Conservation (phyloP, 2,329 filamentous ascomycete genomes). For the Claviceps sorghi region DNA sequence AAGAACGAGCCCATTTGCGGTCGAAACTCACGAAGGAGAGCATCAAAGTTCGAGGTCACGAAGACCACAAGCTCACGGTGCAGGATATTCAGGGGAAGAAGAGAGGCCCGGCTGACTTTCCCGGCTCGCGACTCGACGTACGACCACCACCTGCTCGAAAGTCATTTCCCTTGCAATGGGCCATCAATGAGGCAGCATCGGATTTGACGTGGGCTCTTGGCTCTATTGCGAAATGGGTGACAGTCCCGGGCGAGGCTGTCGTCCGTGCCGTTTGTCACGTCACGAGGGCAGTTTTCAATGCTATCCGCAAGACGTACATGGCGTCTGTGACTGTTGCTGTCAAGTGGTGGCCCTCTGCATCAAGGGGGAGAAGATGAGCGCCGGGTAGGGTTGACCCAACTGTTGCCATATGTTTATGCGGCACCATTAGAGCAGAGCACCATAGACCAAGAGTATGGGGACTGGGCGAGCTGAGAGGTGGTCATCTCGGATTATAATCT, state of each 20-base stretch:
- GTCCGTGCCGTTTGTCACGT: neutral
- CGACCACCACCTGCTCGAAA: constrained; percentile 8
- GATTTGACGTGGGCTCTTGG: constrained; percentile 11
- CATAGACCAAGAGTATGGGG: no score
- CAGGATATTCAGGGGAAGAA: constrained; percentile 12
- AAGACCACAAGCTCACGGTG: constrained; percentile 14
- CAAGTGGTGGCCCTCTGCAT: neutral
- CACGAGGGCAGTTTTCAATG: neutral
- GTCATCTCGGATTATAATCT: no score
- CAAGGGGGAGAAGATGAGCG: neutral
- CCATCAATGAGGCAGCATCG: constrained; percentile 7
- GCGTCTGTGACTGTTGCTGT: neutral
- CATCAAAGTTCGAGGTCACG: constrained; percentile 13
- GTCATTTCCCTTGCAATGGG: constrained; percentile 13
- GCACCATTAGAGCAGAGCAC: no score
- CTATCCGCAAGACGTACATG: neutral
- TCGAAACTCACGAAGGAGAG: constrained; percentile 15
- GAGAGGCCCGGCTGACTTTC: constrained; percentile 13
- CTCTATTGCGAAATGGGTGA: constrained; percentile 7
- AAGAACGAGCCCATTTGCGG: constrained; percentile 11
- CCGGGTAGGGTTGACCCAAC: neutral
- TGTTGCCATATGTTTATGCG: no score
- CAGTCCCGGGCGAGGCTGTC: neutral
- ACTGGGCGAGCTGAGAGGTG: no score
- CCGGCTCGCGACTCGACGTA: constrained; percentile 13